Base-by-base conservation (phyloP, 306 rosid genomes). In the Vigna unguiculata region DNA sequence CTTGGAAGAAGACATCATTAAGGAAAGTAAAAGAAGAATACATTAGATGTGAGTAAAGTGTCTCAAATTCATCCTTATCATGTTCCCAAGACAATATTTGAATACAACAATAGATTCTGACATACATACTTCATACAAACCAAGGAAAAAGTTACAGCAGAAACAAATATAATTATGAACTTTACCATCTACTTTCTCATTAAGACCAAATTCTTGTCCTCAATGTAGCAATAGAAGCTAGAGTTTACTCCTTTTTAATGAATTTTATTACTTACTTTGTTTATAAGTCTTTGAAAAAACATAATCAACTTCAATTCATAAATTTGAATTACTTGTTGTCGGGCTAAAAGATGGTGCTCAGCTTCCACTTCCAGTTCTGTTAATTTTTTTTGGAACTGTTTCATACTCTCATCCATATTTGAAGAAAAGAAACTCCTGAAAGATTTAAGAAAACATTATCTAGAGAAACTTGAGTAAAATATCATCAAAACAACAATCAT, bases 321-420 rank as follows among this genome's bases (percentile, higher is more conserved):
- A 43, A 6, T 55, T 69, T 19, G 28, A 69, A 66, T 41, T 84
- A 93, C 92, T 90, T 89, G 90, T 38, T 84, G 82, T 45, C 92
- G 90, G 43, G 98, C 90, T 64, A 94, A 77, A 72, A 94, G 89
- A 79, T 90, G 91, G 69, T 70, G 91, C 75, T 93, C 98, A 11
- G 92, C 98, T 75, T 87, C 96, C 24, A 83, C 54, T 84, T 93
- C 98, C 46, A 91, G 62, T 73, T 88, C 93, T 34, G 85, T 74
- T 82, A 91, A 84, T 9, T 83, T 21, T 5, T 83, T 54, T 61
- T 88, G 92, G 47, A 87, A 80, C 55, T 79, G 82, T 71, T 80
- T 75, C 92, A 88, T 76, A 24, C 25, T 76, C 55, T 87, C 87
- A 36, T 86, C 90, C 96, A 91, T 94, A 48, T 51, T 84, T 32